Percentiles rank a stretch among this genome's conserved stretches.
Conservation (phyloP, 495 filamentous ascomycete species). For the Entonaema liquescens region DNA sequence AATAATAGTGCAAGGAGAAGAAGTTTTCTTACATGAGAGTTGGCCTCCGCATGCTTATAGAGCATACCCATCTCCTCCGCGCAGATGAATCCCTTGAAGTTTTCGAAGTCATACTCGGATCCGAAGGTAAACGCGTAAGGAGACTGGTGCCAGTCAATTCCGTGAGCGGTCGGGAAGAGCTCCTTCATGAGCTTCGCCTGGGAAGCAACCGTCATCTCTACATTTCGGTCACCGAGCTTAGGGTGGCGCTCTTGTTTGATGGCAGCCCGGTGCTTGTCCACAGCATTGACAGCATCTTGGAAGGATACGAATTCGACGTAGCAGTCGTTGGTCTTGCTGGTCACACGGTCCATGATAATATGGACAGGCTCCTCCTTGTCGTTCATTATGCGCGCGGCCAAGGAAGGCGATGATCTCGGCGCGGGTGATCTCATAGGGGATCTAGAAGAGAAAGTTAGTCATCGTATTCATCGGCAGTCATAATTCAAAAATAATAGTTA, state of each 20-base stretch:
- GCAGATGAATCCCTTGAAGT: constrained; percentile 75
- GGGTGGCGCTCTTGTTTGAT: constrained; percentile 53
- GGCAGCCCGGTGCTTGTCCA: constrained; percentile 56
- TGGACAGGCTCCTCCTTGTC: constrained; percentile 71
- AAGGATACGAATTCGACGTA: constrained; percentile 72
- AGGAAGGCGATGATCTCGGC: constrained; percentile 73
- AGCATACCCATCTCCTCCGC: constrained; percentile 75
- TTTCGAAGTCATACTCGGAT: constrained; percentile 63
- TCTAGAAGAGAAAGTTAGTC: constrained; percentile 54
- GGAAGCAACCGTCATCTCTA: constrained; percentile 68
- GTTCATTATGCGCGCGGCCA: constrained; percentile 68
- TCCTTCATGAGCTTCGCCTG: constrained; percentile 70
- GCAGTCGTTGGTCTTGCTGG: constrained; percentile 79
- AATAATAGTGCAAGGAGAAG: not conserved
- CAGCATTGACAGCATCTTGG: constrained; percentile 62
- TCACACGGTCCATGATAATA: constrained; percentile 84
- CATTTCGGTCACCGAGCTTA: constrained; percentile 70
- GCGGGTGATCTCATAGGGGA: constrained; percentile 74
- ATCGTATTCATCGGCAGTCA: too few species aligned
- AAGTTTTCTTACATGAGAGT: constrained; percentile 26
- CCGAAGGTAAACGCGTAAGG: constrained; percentile 55
- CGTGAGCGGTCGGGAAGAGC: constrained; percentile 73
- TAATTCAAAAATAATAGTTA: not conserved
- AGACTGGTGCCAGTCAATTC: constrained; percentile 65
- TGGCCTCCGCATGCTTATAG: constrained; percentile 68